Evolutionary conservation across 371 early-diverging fungal genomes (phyloP).

Genomic region (Zychaea mexicana): DNA sequence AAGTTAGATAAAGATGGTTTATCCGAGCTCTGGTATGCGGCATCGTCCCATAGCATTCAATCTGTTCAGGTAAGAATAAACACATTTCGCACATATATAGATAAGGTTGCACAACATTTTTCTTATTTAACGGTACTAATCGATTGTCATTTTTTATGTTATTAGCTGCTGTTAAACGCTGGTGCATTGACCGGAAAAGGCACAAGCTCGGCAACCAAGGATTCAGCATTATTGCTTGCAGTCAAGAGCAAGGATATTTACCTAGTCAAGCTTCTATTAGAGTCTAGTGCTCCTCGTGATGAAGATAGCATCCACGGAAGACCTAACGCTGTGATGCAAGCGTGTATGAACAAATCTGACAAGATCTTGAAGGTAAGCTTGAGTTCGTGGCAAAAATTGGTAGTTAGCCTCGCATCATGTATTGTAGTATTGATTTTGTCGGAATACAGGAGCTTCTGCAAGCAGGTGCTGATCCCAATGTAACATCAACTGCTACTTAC

Average conservation of each 20-base stretch:
- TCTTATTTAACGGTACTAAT: too few relatives aligned
- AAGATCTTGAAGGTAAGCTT: constrained; percentile 1
- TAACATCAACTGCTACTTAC: constrained; percentile 4
- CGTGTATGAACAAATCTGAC: background rate
- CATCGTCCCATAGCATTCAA: constrained; percentile 18
- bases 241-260: constrained; percentile 16
- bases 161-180: constrained; percentile 30
- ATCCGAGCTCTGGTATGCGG: constrained; percentile 52
- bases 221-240: constrained; percentile 28
- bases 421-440: too few relatives aligned
- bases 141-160: background rate
- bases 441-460: constrained; percentile 18
- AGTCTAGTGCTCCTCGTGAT: constrained; percentile 25
- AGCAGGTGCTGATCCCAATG: constrained; percentile 16
- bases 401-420: too few relatives aligned
- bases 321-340: constrained; percentile 37
- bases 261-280: constrained; percentile 31
- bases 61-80: constrained; percentile 25
- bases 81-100: background rate
- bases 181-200: constrained; percentile 18
- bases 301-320: constrained; percentile 32
- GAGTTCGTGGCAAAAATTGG: background rate
- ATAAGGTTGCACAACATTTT: too few relatives aligned
- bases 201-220: background rate
- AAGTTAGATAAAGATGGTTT: constrained; percentile 34